Percentiles rank a stretch among this genome's conserved stretches.
Evolutionary conservation across 331 rosid species (phyloP).

Genomic region (Spiraea crenata): DNA sequence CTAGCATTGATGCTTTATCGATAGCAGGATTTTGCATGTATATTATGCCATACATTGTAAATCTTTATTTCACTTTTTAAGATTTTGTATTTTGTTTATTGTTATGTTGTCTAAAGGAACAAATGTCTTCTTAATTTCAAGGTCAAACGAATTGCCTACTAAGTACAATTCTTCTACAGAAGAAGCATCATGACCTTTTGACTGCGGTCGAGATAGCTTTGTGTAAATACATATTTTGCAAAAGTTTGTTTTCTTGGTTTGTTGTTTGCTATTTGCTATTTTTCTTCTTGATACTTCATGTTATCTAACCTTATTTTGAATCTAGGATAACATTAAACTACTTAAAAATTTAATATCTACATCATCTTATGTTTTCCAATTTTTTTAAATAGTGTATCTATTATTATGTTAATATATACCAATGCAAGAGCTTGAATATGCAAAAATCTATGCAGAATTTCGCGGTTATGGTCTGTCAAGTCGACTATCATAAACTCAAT

Average conservation of each 20-base stretch:
- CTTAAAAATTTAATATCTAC: not conserved
- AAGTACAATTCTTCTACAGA: conserved; percentile 76
- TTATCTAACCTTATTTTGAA: conserved; percentile 13
- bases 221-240: conserved; percentile 52
- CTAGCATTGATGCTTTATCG: conserved; percentile 94
- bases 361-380: conserved; percentile 8
- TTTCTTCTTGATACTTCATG: conserved; percentile 17
- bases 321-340: conserved; percentile 62
- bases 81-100: not conserved
- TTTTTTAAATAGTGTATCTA: conserved; percentile 19
- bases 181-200: conserved; percentile 90
- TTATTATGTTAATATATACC: conserved; percentile 13
- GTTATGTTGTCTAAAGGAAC: conserved; percentile 3
- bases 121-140: conserved; percentile 35
- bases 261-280: conserved; percentile 6
- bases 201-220: conserved; percentile 87
- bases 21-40: conserved; percentile 92
- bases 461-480: conserved; percentile 98
- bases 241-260: conserved; percentile 13
- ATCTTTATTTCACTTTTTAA: not conserved
- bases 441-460: conserved; percentile 85
- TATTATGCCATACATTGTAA: not conserved
- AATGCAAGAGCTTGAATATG: conserved; percentile 81
- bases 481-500: conserved; percentile 26
- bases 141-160: conserved; percentile 77